Conservation (phyloP, 2,329 filamentous ascomycete species). For the Reticulascus tulasneorum region DNA sequence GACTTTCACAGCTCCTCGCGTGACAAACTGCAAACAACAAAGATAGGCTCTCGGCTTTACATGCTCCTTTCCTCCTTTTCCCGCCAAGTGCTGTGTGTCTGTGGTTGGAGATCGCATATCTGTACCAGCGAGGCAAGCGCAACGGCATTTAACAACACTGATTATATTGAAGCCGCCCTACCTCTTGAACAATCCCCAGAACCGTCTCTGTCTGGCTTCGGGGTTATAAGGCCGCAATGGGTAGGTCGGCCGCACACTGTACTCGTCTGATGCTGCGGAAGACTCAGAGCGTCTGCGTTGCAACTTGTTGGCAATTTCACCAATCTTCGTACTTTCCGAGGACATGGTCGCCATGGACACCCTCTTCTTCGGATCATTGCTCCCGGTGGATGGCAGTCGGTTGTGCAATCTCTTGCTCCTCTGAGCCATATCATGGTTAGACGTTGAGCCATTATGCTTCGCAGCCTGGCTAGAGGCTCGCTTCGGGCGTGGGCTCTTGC, state of each 20-base stretch:
- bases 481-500: constrained; percentile 1
- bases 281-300: background rate
- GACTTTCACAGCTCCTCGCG: too few relatives aligned
- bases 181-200: constrained; percentile 12
- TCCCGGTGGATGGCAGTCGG: background rate
- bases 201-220: constrained; percentile 1
- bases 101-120: too few relatives aligned
- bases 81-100: too few relatives aligned
- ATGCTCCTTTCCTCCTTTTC: too few relatives aligned
- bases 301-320: constrained; percentile 27
- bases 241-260: constrained; percentile 5
- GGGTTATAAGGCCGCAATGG: constrained; percentile 8
- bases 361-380: constrained; percentile 9
- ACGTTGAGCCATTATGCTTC: constrained; percentile 1
- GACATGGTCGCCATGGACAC: constrained; percentile 30
- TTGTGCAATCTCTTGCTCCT: background rate
- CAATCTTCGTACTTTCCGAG: constrained; percentile 41
- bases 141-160: too few relatives aligned
- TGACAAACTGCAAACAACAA: too few relatives aligned
- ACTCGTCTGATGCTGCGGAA: background rate
- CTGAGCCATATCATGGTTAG: background rate
- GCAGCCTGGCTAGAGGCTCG: background rate
- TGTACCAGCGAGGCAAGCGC: too few relatives aligned
- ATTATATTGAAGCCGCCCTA: too few relatives aligned
- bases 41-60: too few relatives aligned